Percentiles rank a stretch among this genome's conserved stretches.
phyloP scores from a whole-genome alignment of 306 rosid genomes.

The Pterocarpus santalinus region DNA sequence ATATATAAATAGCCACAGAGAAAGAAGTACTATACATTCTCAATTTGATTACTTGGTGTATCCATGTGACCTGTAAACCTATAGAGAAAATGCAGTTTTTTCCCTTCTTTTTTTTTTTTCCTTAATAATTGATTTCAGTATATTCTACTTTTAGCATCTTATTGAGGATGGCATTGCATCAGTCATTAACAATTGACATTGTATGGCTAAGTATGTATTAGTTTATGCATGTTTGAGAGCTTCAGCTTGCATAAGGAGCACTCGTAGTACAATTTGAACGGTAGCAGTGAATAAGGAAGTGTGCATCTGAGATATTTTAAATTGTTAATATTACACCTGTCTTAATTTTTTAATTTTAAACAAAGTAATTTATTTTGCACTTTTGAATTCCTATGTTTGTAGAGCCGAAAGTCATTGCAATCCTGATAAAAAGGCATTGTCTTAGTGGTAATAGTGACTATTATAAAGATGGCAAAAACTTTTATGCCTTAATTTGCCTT shows the following conservation, averaged over 20 bases:
- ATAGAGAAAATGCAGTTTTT: slow-evolving; percentile 9
- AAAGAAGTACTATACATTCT: slow-evolving; percentile 43
- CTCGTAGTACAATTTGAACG: slow-evolving; percentile 38
- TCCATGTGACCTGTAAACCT: slow-evolving; percentile 35
- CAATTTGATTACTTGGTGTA: slow-evolving; percentile 22
- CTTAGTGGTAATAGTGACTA: slow-evolving; percentile 17
- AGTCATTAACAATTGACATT: slow-evolving; percentile 12
- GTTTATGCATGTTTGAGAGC: slow-evolving; percentile 3
- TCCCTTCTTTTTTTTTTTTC: neutral
- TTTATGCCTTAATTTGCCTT: neutral
- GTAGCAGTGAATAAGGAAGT: slow-evolving; percentile 1
- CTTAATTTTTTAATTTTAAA: slow-evolving; percentile 24
- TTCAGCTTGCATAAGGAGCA: slow-evolving; percentile 23
- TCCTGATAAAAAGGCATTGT: slow-evolving; percentile 26
- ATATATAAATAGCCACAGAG: slow-evolving; percentile 5
- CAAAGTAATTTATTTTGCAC: slow-evolving; percentile 4
- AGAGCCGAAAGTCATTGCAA: slow-evolving; percentile 14
- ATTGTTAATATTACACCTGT: slow-evolving; percentile 14
- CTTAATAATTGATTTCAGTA: neutral
- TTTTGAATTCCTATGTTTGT: neutral
- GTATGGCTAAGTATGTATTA: slow-evolving; percentile 23
- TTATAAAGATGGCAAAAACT: slow-evolving; percentile 22
- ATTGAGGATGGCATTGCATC: slow-evolving; percentile 23
- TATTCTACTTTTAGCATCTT: slow-evolving; percentile 17
- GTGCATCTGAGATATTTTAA: slow-evolving; percentile 14